Percentiles rank a stretch among this genome's conserved stretches.
Evolutionary conservation across 495 filamentous ascomycete species (phyloP).

Genomic region (Chaetomium fimeti): DNA sequence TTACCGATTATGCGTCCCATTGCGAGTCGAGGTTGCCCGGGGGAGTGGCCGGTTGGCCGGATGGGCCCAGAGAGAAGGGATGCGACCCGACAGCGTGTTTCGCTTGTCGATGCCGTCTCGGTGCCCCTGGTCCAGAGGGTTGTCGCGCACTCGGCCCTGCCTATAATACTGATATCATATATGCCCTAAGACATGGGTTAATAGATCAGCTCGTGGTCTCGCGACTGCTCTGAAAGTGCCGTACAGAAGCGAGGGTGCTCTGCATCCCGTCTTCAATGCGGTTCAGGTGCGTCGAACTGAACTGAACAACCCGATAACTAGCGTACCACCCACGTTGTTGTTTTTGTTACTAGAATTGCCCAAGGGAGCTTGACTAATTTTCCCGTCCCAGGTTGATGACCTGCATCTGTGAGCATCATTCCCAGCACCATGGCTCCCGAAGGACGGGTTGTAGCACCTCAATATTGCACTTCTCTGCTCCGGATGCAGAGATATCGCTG

Average conservation of each 20-base stretch:
- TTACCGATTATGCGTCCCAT: neutral
- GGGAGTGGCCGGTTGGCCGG: slow-evolving; percentile 1
- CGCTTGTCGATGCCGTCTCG: slow-evolving; percentile 12
- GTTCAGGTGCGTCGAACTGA: neutral
- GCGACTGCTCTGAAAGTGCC: slow-evolving; percentile 14
- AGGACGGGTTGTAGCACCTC: neutral
- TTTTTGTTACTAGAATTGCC: slow-evolving; percentile 7
- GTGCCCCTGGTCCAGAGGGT: neutral
- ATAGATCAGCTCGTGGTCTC: slow-evolving; percentile 7
- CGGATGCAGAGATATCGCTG: neutral
- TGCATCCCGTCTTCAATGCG: slow-evolving; percentile 12
- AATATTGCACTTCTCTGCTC: neutral
- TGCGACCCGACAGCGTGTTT: slow-evolving; percentile 16
- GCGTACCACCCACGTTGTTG: neutral
- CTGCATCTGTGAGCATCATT: neutral
- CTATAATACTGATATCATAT: neutral
- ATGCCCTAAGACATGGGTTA: slow-evolving; percentile 13
- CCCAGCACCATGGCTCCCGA: neutral
- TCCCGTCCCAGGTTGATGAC: neutral
- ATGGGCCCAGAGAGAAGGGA: neutral
- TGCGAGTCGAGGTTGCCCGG: neutral
- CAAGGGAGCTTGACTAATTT: neutral
- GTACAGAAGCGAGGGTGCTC: slow-evolving; percentile 15
- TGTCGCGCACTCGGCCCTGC: neutral
- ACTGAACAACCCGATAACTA: neutral